Base-by-base conservation (phyloP, 805 yeast species). In the Pichia paraexigua region DNA sequence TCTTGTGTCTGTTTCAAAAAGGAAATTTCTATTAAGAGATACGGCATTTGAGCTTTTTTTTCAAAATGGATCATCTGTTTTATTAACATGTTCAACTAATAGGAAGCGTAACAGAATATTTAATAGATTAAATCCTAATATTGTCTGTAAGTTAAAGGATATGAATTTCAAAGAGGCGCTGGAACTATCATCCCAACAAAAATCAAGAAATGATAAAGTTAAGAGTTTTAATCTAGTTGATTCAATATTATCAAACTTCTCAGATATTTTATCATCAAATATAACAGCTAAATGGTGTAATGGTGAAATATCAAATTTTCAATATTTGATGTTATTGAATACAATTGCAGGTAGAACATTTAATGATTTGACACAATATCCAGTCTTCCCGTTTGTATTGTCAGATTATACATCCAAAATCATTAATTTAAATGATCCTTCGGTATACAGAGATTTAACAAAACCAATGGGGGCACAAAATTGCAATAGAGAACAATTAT, bases 391-490 rank as follows among this genome's bases (percentile, higher is more conserved):
- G 0, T 89, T 95, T 95, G 88, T 89, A 0, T 76, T 89, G 53
- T 83, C 94, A 0, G 96, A 89, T 62, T 88, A 89, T 61, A 74
- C 78, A 1, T 85, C 94, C 59, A 81, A 80, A 2, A 76, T 69
- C 13, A 68, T 89, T n/a, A 90, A 89, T 63, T 68, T 90, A 43
- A 62, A 68, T 4, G 71, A 87, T 58, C 83, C 87, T 0, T 68
- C 71, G 10, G 69, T 83, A 0, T 89, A 76, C 61, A 71, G 97
- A 57, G 95, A 89, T 62, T 69, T 89, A 24, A 76, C 87, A 0
- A 87, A 86, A 60, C 96, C 96, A 1, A 90, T 89, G 96, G 97
- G 97, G 1, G 95, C 91, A 0, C 97, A 89, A 63, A 71, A 80
- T 2, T 63, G 65, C 2, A 72, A 71, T 2, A 71, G 96, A 52